Base-by-base conservation (phyloP, 139 green algal species). In the Tetradesmus obliquus region DNA sequence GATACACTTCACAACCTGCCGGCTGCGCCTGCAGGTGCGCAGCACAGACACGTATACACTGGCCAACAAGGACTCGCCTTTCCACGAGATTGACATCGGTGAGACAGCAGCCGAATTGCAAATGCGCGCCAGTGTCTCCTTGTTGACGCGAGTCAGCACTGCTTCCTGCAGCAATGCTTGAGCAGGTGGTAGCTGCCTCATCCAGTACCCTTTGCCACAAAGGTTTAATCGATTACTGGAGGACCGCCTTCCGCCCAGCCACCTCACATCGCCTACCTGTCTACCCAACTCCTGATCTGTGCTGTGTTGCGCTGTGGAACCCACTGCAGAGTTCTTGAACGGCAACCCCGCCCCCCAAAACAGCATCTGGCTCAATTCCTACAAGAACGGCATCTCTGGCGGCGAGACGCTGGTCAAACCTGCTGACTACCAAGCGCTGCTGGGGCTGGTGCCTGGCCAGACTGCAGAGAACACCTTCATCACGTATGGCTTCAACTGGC, bases 361-460 rank as follows among this genome's bases (percentile, higher is more conserved):
- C 60, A 55, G 60, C 84, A 58, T 89, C n/a, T 89, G 84, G 84
- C 84, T 89, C 58, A 89, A 89, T 60, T 80, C 57, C 57, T 89
- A 62, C 84, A 79, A 55, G 51, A 89, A 80, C 51, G 84, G 84
- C 84, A 80, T 89, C n/a, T 74, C 51, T 8, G 58, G 58, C 19
- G 84, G 84, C 20, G 84, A 89, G 58, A 58, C 51, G 6, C 58
- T 79, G 5, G 60, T 89, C 62, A 79, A 79, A 45, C 60, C 62
- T 1, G 57, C 57, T 13, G 60, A 80, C 51, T 89, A 89, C 58
- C 60, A 55, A n/a, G 58, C n/a, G n/a, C 84, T 58, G 17, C 62
- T 89, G 57, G 57, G 60, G 22, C 84, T 89, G n/a, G 3, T 22
- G 12, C n/a, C n/a, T 13, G 60, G 24, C n/a, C n/a, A 54, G 17